Base-by-base conservation (phyloP, 2,329 filamentous ascomycete genomes). In the Colletotrichum scovillei region DNA sequence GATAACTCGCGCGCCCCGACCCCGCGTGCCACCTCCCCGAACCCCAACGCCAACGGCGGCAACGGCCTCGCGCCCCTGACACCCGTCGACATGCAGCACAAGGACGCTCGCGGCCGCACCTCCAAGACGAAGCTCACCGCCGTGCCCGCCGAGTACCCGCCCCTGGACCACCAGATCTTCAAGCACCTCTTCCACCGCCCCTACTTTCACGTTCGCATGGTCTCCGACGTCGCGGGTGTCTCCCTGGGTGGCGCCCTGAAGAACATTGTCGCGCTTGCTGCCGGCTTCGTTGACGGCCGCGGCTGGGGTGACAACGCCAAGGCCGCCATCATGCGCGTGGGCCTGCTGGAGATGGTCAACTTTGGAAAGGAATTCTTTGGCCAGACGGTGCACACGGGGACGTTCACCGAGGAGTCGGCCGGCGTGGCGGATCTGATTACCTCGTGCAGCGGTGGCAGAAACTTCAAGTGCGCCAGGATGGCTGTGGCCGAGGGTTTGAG, bases 291-390 rank as follows among this genome's bases (percentile, higher is more conserved):
- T 57, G 95, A 98, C 76, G 97, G 97, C 46, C 91, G 96, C 74
- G 96, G 96, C 76, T 99, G 97, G 96, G 97, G 97, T 79, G 95
- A 98, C 86, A 99, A 98, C 78, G 96, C 96, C 76, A 98, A 99
- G 86, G 95, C 97, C n/a, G 97, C 97, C 58, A 92, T 99, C 74
- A 98, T 99, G 95, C 94, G 97, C 55, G 93, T 98, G 24, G 97
- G 97, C 8, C 90, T 99, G 58, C 89, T 98, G 78, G 97, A 99
- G 85, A 98, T 98, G 93, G 95, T 98, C 79, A 93, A 94, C 81
- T 99, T 99, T 78, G 96, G 96, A 76, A 95, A 95, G 82, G 91
- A 93, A 78, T 99, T 98, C 87, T 99, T 98, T 81, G 91, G 91
- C 22, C 90, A 95, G 78, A 94, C 93, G 1, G 92, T 97, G 30